These are phyloP conservation scores for Emergomyces pasteurianus DNA, from an alignment of 2,329 filamentous ascomycete genomes.

Conservation along the genomic window DNA sequence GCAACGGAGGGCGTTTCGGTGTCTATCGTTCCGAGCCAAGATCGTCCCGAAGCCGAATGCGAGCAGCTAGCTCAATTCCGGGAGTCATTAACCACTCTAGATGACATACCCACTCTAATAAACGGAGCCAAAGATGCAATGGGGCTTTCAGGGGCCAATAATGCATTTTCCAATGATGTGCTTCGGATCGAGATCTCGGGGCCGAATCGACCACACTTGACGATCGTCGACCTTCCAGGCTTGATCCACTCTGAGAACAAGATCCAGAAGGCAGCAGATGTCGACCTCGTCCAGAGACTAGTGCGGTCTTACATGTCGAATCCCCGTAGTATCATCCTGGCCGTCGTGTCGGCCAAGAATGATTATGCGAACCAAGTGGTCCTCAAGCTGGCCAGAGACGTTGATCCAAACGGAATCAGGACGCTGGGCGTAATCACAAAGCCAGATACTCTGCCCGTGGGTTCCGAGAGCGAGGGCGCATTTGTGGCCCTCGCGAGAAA, in stretches of 20 bases:
- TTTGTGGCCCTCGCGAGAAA: conserved; percentile 18
- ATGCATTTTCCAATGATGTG: conserved; percentile 5
- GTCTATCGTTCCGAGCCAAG: too few species aligned
- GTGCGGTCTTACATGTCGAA: conserved; percentile 42
- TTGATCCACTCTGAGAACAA: conserved; percentile 7
- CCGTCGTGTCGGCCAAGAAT: conserved; percentile 39
- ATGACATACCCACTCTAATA: too few species aligned
- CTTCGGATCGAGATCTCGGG: conserved; percentile 8
- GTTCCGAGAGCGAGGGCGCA: conserved; percentile 15
- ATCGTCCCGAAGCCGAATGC: too few species aligned
- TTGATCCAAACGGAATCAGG: conserved; percentile 17
- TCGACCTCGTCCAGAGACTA: conserved; percentile 9
- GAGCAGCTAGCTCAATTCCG: too few species aligned
- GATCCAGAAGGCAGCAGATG: conserved; percentile 10
- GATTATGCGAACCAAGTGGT: conserved; percentile 48
- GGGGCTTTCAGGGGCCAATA: conserved; percentile 11
- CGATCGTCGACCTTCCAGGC: conserved; percentile 10
- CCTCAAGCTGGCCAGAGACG: conserved; percentile 24
- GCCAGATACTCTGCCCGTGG: conserved; percentile 17
- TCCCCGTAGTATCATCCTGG: conserved; percentile 47
- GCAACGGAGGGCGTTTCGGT: too few species aligned
- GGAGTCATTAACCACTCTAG: neutral
- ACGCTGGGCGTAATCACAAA: conserved; percentile 26
- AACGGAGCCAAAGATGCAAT: conserved; percentile 5
- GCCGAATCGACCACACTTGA: conserved; percentile 6